Evolutionary conservation across 305 asterid species (phyloP).

Genomic region (Plantago lanceolata): DNA sequence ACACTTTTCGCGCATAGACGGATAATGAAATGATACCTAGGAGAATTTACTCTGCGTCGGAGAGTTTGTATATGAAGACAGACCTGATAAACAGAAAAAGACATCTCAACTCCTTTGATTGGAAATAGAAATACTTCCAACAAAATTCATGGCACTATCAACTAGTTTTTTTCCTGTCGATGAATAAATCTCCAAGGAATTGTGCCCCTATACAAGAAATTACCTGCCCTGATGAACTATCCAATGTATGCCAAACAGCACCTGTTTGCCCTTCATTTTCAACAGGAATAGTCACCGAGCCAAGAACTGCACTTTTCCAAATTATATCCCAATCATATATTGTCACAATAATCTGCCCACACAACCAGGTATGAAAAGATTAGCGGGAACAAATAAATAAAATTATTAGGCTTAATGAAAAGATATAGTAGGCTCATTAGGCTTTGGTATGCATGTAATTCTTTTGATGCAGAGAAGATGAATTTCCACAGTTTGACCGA

Average conservation of each 20-base stretch:
- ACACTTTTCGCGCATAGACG: not conserved
- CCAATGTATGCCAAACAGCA: constrained; percentile 74
- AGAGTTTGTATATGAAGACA: constrained; percentile 73
- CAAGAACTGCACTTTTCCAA: constrained; percentile 99
- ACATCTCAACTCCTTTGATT: constrained; percentile 12
- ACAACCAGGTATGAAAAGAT: constrained; percentile 32
- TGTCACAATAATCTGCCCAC: constrained; percentile 82
- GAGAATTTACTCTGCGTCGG: constrained; percentile 44
- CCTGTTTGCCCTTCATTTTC: constrained; percentile 78
- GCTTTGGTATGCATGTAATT: too few relatives aligned
- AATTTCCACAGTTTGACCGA: too few relatives aligned
- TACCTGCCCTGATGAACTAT: constrained; percentile 89
- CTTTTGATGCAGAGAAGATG: too few relatives aligned
- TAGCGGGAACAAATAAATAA: constrained; percentile 23
- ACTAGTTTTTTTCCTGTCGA: not conserved
- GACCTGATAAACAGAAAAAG: constrained; percentile 51
- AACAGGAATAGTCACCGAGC: constrained; percentile 72
- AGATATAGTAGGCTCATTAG: too few relatives aligned
- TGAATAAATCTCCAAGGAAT: not conserved
- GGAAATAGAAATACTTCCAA: constrained; percentile 9
- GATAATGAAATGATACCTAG: constrained; percentile 46
- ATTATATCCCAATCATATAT: constrained; percentile 98
- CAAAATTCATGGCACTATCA: constrained; percentile 10
- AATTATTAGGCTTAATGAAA: too few relatives aligned
- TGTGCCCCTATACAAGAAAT: constrained; percentile 2